Conservation (phyloP, 805 yeast species). For the Candida insectorum region DNA sequence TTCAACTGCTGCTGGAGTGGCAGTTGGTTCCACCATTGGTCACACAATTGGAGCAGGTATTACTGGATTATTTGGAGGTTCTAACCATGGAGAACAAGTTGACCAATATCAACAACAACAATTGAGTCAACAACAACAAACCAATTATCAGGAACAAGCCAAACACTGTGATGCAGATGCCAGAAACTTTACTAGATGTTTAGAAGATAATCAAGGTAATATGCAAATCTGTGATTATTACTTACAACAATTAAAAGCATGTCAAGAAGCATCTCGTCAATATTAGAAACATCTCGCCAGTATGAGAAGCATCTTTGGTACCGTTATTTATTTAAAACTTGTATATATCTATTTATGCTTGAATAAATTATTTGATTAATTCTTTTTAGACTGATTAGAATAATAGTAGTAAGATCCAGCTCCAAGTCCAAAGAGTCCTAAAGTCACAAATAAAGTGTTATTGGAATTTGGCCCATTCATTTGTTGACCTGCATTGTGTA, state of each 20-base stretch:
- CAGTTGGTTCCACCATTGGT: constrained; percentile 96
- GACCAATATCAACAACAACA: constrained; percentile 37
- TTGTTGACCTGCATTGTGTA: constrained; percentile 16
- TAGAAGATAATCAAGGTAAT: constrained; percentile 91
- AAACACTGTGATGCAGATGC: constrained; percentile 88
- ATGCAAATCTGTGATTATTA: constrained; percentile 97
- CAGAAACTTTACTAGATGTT: constrained; percentile 90
- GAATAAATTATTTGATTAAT: neutral
- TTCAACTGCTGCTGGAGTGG: constrained; percentile 98
- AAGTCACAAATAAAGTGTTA: constrained; percentile 14
- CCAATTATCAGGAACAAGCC: constrained; percentile 37
- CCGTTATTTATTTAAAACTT: constrained; percentile 2
- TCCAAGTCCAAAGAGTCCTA: constrained; percentile 26
- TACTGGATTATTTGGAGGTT: constrained; percentile 83
- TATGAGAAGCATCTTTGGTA: no score
- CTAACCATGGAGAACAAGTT: constrained; percentile 45
- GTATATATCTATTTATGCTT: constrained; percentile 3
- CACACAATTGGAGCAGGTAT: constrained; percentile 96
- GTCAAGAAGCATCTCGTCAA: constrained; percentile 88
- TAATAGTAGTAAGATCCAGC: constrained; percentile 27
- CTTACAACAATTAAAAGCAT: constrained; percentile 94
- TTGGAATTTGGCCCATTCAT: constrained; percentile 2
- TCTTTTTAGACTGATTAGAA: constrained; percentile 1
- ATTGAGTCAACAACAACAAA: constrained; percentile 31
- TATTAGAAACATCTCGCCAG: no score